Evolutionary conservation across 805 yeast species (phyloP), one percentile per base, ranked within the genome.

Genomic region (Spathaspora hagerdaliae): DNA sequence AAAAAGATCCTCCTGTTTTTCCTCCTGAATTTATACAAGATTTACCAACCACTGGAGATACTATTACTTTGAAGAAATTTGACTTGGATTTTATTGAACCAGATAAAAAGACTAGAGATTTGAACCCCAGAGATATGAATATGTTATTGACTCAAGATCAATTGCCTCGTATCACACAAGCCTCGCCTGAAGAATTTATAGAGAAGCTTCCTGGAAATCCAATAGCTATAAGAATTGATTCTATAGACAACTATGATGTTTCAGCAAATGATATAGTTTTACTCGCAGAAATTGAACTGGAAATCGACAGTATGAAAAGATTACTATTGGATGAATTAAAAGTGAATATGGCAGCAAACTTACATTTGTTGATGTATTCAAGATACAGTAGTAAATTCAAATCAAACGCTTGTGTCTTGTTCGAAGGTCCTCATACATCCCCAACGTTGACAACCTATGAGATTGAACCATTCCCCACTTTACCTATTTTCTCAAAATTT

Each of bases 11-110:
- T 29, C 42, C 50, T 12, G 57, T 51, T 8, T 63, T 59, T 34
- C 75, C 77, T 2, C 61, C 59, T 39, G 77, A 71, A 53, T 63
- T 71, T 38, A 57, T 71, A 10, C 65, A 64, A 39, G 77, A 71
- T 48, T 50, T 69, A 32, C 60, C 56, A 43, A 60, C 54, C 42
- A 45, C 57, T 31, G 56, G 60, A 29, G 59, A 37, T 52, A 36
- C 33, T 38, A 57, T 68, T 36, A 61, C 59, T 3, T 49, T 67
- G 14, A 58, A 64, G 42, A 71, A 71, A 51, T 54, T 63, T 42
- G 74, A 71, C 48, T 62, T 65, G 39, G 69, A 69, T 48, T 63
- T 69, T 44, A 45, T 59, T 15, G 66, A 60, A 39, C 51, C 43
- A 14, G 56, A 55, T 36, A 55, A 53, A 41, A 38, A 47, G 19